Conservation (phyloP, 176 grass and related monocot genomes). For the Aegilops speltoides region DNA sequence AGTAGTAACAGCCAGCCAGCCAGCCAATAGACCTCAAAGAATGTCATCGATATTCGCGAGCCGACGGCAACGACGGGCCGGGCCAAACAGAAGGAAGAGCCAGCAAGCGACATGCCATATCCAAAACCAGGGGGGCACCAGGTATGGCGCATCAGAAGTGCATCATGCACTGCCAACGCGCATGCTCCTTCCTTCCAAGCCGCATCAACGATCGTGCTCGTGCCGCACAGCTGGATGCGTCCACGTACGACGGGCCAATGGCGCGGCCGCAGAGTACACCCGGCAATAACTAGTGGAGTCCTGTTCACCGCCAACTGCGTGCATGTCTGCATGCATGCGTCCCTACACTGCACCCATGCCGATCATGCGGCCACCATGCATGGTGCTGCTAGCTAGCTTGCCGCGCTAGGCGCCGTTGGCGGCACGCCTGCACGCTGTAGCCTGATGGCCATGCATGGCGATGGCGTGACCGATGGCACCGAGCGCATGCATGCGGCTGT, state of each 20-base stretch:
- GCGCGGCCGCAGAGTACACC: neutral
- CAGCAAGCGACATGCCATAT: neutral
- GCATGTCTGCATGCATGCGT: no score
- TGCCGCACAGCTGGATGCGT: constrained; percentile 7
- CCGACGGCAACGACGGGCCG: no score
- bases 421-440: neutral
- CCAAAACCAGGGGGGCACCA: neutral
- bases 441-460: neutral
- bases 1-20: no score
- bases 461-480: neutral
- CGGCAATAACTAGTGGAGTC: neutral
- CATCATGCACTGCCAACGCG: neutral
- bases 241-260: neutral
- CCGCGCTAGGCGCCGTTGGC: neutral
- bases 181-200: neutral
- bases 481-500: no score
- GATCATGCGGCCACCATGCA: neutral
- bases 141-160: neutral
- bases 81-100: neutral
- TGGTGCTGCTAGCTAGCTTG: neutral
- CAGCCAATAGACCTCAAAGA: neutral
- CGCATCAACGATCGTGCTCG: neutral
- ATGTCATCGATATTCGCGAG: neutral
- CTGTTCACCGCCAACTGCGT: neutral
- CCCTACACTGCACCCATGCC: neutral